Percentiles rank a stretch among this genome's conserved stretches.
phyloP scores from a whole-genome alignment of 2,329 filamentous ascomycete genomes.

The Aspergillus carbonarius region DNA sequence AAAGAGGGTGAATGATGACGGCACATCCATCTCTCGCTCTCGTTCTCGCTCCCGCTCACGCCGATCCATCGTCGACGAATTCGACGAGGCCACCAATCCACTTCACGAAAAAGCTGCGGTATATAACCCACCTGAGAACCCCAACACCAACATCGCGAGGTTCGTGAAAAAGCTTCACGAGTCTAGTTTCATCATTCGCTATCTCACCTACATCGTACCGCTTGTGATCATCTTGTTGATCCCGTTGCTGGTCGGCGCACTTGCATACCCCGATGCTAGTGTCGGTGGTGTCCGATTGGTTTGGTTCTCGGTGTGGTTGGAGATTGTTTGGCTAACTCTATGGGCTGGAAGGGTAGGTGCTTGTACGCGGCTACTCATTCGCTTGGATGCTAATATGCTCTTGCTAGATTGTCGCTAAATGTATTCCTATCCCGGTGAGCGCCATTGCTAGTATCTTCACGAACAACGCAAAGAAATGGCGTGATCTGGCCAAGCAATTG shows the following conservation, averaged over 20 bases:
- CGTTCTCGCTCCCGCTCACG: constrained; percentile 57
- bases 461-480: constrained; percentile 90
- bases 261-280: constrained; percentile 59
- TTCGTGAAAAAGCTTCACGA: constrained; percentile 65
- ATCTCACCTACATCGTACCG: constrained; percentile 70
- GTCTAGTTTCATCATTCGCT: constrained; percentile 66
- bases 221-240: constrained; percentile 64
- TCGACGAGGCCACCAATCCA: constrained; percentile 66
- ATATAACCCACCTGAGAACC: constrained; percentile 64
- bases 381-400: background rate
- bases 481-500: constrained; percentile 79
- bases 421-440: constrained; percentile 61
- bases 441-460: constrained; percentile 72
- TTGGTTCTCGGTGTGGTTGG: constrained; percentile 95
- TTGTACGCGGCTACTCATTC: background rate
- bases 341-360: constrained; percentile 67
- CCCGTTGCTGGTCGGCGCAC: constrained; percentile 64
- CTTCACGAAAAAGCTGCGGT: constrained; percentile 65
- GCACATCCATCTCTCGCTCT: constrained; percentile 51
- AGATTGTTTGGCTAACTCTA: constrained; percentile 86
- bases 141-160: constrained; percentile 60
- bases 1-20: constrained; percentile 36
- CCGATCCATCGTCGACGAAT: constrained; percentile 62
- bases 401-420: constrained; percentile 60
- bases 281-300: constrained; percentile 74